Base-by-base conservation (phyloP, 2,329 filamentous ascomycete genomes). In the Cladosporium sp. region DNA sequence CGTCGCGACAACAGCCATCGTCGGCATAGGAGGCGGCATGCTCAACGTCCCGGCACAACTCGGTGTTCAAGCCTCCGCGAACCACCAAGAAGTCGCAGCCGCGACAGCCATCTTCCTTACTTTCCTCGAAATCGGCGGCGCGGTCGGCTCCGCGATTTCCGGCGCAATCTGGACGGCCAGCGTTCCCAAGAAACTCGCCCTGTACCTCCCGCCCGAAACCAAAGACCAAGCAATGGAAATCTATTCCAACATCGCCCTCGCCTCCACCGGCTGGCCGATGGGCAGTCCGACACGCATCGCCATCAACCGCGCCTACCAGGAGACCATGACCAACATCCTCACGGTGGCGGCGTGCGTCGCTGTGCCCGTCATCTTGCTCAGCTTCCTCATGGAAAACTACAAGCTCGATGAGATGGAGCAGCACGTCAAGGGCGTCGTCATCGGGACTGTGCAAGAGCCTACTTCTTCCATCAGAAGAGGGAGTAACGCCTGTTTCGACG, bases 301-400 rank as follows among this genome's bases (percentile, higher is more conserved):
- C 1, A 85, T 87, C 61, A 80, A 82, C 52, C 73, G 72, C 29
- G 78, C 82, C 1, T 87, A 87, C 57, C 78, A 83, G 61, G 80
- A 85, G 65, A 83, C 80, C 2, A 84, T 84, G 79, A 75, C 75
- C 22, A 77, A 74, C 53, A 70, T 84, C 15, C 65, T 84, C 39
- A 75, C 74, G 9, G 70, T 81, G 43, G 79, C 80, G 2, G 66
- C 81, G 8, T 70, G 76, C 49, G 74, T 78, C 29, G 71, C 77
- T 11, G 67, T 81, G 15, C 83, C 82, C 2, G 70, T 85, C 18
- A 67, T 85, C 34, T 71, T 79, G 5, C 63, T 84, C 48, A 77
- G 74, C 53, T 66, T 82, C 50, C 52, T 75, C n/a, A 77, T 83
- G 75, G 71, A 71, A 61, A 77, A 85, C 61, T 80, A 81, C 59